These are phyloP conservation scores for Taphrina pruni DNA, from an alignment of 1,139 yeast species.

Conservation along the genomic window DNA sequence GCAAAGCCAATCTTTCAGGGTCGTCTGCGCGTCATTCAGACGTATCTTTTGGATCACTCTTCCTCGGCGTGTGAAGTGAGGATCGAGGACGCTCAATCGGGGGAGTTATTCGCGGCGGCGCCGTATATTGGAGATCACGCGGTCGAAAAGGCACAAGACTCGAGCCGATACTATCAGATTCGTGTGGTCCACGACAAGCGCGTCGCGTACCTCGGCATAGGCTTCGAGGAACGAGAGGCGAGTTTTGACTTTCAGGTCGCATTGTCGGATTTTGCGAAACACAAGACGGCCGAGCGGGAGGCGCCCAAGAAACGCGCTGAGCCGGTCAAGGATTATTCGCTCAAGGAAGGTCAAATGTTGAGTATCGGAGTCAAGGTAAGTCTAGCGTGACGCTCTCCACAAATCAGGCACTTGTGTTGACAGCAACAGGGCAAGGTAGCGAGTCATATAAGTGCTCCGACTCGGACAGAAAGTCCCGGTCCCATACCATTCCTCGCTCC, in stretches of 20 bases:
- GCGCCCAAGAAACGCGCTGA: constrained; percentile 42
- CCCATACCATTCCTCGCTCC: constrained; percentile 46
- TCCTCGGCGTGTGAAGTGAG: constrained; percentile 50
- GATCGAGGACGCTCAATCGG: constrained; percentile 49
- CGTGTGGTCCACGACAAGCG: constrained; percentile 51
- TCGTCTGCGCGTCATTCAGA: constrained; percentile 50
- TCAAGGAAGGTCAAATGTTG: constrained; percentile 50
- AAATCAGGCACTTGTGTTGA: too few species aligned
- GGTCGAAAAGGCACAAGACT: constrained; percentile 50
- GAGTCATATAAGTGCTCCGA: constrained; percentile 46
- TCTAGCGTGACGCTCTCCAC: background rate
- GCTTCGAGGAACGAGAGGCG: constrained; percentile 53
- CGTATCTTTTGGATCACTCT: constrained; percentile 45
- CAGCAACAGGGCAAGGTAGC: constrained; percentile 23
- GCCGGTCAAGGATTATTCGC: constrained; percentile 48
- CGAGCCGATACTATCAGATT: constrained; percentile 51
- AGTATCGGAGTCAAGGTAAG: constrained; percentile 47
- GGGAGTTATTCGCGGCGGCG: constrained; percentile 52
- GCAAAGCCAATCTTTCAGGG: constrained; percentile 55
- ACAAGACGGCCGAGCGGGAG: constrained; percentile 43
- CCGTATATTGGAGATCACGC: constrained; percentile 49
- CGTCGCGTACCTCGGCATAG: constrained; percentile 55
- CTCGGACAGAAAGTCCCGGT: constrained; percentile 43
- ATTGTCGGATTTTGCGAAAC: constrained; percentile 52
- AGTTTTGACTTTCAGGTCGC: constrained; percentile 55